Conservation (phyloP, 2,329 filamentous ascomycete genomes). For the Calonectria pseudoreteaudii region DNA sequence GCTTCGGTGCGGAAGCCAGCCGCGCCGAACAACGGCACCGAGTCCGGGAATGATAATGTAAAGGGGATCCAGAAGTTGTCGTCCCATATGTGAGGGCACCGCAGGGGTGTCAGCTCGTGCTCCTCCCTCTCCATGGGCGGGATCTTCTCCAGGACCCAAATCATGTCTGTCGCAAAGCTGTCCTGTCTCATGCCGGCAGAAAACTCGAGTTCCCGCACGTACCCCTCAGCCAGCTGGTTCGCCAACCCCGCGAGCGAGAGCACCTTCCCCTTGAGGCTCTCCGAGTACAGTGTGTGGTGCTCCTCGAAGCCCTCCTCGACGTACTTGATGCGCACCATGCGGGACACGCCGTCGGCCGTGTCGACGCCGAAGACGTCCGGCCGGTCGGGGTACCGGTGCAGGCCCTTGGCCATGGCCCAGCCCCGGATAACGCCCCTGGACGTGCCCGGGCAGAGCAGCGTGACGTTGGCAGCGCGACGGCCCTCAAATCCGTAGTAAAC, state of each 20-base stretch:
- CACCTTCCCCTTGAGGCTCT: conserved; percentile 37
- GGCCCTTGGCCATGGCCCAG: conserved; percentile 55
- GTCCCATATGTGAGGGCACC: conserved; percentile 37
- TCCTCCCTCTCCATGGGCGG: conserved; percentile 29
- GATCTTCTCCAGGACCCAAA: conserved; percentile 51
- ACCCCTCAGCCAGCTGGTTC: conserved; percentile 49
- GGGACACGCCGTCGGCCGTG: conserved; percentile 44
- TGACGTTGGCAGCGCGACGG: conserved; percentile 48
- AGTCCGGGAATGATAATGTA: conserved; percentile 43
- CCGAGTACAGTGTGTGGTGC: conserved; percentile 39
- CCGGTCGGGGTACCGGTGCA: conserved; percentile 37
- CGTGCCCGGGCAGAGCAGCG: conserved; percentile 54
- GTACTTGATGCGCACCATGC: conserved; percentile 53
- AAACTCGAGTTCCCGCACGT: conserved; percentile 41
- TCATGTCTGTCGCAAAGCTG: conserved; percentile 45
- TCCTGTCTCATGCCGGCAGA: conserved; percentile 27
- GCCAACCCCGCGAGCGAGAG: conserved; percentile 51
- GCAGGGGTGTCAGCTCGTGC: conserved; percentile 32
- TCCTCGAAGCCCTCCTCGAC: conserved; percentile 46
- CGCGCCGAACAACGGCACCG: conserved; percentile 42
- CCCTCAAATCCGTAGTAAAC: conserved; percentile 55
- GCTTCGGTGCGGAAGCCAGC: conserved; percentile 41
- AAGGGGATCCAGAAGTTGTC: conserved; percentile 49
- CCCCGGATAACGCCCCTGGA: conserved; percentile 50
- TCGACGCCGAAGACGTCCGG: conserved; percentile 53